Evolutionary conservation across 2,329 filamentous ascomycete genomes (phyloP).

Genomic region (Thielaviopsis populi): DNA sequence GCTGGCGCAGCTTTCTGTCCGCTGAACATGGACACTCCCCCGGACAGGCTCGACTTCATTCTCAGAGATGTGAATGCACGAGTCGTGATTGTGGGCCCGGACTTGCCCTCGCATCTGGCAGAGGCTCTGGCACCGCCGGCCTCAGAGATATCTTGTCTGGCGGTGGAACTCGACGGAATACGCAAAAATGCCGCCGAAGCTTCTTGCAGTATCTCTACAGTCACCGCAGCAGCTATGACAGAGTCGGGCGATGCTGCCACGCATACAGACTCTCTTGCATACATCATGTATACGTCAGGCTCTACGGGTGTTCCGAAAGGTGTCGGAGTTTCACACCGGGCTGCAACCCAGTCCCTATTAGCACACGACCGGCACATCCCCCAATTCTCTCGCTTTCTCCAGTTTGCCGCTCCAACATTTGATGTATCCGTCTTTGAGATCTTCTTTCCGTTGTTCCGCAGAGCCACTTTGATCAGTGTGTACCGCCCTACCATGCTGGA

Average conservation of each 20-base stretch:
- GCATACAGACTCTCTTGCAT: slow-evolving; percentile 43
- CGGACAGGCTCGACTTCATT: slow-evolving; percentile 66
- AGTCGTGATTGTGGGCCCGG: slow-evolving; percentile 49
- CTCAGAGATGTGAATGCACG: slow-evolving; percentile 57
- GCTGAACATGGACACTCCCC: slow-evolving; percentile 60
- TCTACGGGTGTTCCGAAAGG: slow-evolving; percentile 84
- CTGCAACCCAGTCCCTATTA: slow-evolving; percentile 66
- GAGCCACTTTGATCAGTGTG: slow-evolving; percentile 57
- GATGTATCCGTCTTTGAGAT: slow-evolving; percentile 93
- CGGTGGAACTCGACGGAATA: slow-evolving; percentile 21
- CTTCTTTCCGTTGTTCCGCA: slow-evolving; percentile 70
- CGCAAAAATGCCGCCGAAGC: slow-evolving; percentile 19
- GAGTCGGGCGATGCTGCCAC: background rate
- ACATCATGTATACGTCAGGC: slow-evolving; percentile 88
- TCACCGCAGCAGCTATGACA: background rate
- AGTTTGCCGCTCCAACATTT: slow-evolving; percentile 85
- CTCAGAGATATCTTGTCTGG: background rate
- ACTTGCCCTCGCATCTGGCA: slow-evolving; percentile 28
- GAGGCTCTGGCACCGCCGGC: slow-evolving; percentile 22
- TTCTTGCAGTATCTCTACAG: background rate
- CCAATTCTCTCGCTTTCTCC: slow-evolving; percentile 61
- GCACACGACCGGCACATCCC: slow-evolving; percentile 71
- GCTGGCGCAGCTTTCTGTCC: slow-evolving; percentile 78
- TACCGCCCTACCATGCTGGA: slow-evolving; percentile 55
- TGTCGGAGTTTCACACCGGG: slow-evolving; percentile 64